Evolutionary conservation across 345 rosid species (phyloP), one percentile per base, ranked within the genome.

Genomic region (Eutrema japonicum): DNA sequence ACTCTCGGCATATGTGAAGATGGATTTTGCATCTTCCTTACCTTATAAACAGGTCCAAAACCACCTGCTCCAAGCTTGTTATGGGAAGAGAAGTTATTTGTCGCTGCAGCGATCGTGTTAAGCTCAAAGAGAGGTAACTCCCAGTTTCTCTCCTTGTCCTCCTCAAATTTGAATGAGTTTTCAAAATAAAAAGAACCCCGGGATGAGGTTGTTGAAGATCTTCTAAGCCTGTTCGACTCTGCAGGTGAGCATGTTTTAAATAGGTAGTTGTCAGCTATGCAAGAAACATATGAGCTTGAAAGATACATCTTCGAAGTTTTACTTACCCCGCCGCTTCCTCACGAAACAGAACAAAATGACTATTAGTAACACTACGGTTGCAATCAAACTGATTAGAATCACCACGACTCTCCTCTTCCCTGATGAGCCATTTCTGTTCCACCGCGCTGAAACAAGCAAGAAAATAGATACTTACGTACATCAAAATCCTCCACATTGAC

Each of bases 41-140:
- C 95, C 92, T 85, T 85, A 27, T 87, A 89, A 43, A 89, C 95
- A 3, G 85, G 70, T 47, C 91, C 95, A n/a, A 89, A 89, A 13
- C 96, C 92, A 66, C 92, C 92, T 53, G 76, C 74, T 65, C 96
- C 92, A 36, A 89, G 95, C 78, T 83, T 87, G 67, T 84, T 85
- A 14, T 70, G 59, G 11, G 59, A 4, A 41, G 85, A 84, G 78
- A 89, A 89, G 75, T 82, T 77, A 54, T 78, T n/a, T 0, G 95
- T 89, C 3, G 92, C 91, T 14, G 70, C 64, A 26, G 74, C 79
- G 13, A 87, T 80, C 10, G 62, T 58, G 76, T 66, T 67, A 0
- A 84, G 64, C 62, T 78, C 83, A 64, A 85, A 88, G 26, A 73
- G 56, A 18, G 89, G 85, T 51, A 86, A 72, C 74, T 86, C 87